phyloP scores from a whole-genome alignment of 371 early-diverging fungal genomes.

The Haplosporangium sp. region DNA sequence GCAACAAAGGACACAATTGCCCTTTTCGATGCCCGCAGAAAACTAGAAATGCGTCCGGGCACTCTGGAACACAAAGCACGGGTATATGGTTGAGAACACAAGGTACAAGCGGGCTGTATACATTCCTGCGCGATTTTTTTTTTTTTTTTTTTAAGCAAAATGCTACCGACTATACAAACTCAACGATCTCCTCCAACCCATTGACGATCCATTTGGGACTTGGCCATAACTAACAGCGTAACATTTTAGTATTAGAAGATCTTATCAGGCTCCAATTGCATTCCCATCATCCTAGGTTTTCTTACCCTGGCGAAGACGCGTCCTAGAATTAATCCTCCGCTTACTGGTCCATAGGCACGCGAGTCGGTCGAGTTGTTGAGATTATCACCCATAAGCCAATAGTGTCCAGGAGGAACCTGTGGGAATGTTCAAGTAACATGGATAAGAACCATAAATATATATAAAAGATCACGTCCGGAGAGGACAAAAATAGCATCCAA shows the following conservation, averaged over 20 bases:
- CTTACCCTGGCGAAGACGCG: constrained; percentile 77
- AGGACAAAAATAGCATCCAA: neutral
- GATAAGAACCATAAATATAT: neutral
- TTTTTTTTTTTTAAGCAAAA: neutral
- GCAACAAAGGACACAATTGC: too few relatives aligned
- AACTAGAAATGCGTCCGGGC: too few relatives aligned
- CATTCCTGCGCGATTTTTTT: neutral
- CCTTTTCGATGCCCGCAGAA: too few relatives aligned
- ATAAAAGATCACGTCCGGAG: too few relatives aligned
- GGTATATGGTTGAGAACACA: neutral
- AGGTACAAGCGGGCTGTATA: too few relatives aligned
- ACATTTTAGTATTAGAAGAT: too few relatives aligned
- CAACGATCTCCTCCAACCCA: constrained; percentile 41
- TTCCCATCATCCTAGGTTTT: too few relatives aligned
- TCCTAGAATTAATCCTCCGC: constrained; percentile 82
- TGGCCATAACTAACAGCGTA: constrained; percentile 38
- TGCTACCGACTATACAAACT: constrained; percentile 16
- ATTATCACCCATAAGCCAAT: constrained; percentile 87
- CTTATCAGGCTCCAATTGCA: too few relatives aligned
- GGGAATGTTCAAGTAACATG: neutral
- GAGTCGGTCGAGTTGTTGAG: constrained; percentile 85
- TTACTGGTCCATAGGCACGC: constrained; percentile 84
- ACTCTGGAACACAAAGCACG: neutral
- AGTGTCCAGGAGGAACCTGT: constrained; percentile 73
- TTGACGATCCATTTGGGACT: constrained; percentile 45